phyloP scores from a whole-genome alignment of 2,329 filamentous ascomycete genomes.

The Mariannaea sp. region DNA sequence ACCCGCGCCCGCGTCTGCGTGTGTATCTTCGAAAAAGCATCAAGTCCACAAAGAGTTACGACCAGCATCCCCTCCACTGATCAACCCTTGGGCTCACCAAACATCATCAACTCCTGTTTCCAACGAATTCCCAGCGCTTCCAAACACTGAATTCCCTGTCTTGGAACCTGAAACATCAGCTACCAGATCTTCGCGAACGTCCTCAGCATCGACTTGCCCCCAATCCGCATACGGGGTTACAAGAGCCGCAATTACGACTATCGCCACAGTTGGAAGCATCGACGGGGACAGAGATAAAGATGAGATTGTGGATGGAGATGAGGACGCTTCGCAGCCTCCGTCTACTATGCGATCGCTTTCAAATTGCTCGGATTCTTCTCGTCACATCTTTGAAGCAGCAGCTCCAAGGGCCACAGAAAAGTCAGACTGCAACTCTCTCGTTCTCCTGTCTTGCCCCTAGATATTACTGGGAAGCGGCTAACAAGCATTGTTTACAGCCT shows the following conservation, averaged over 20 bases:
- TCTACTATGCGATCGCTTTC: slow-evolving; percentile 22
- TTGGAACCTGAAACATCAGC: slow-evolving; percentile 14
- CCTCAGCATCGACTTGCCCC: slow-evolving; percentile 20
- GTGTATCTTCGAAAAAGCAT: slow-evolving; percentile 16
- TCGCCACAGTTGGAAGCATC: no score
- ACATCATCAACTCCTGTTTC: slow-evolving; percentile 1
- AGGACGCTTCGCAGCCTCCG: slow-evolving; percentile 8
- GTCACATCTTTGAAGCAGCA: slow-evolving; percentile 36
- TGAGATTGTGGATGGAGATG: no score
- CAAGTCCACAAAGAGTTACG: slow-evolving; percentile 28
- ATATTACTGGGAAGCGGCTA: slow-evolving; percentile 13
- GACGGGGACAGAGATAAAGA: no score
- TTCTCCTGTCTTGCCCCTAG: neutral
- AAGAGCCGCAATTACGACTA: no score
- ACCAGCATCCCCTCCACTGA: slow-evolving; percentile 42
- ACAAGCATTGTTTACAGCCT: slow-evolving; percentile 35
- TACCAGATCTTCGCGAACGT: slow-evolving; percentile 20
- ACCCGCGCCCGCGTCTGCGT: slow-evolving; percentile 2
- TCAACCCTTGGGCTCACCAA: slow-evolving; percentile 40
- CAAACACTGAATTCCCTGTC: slow-evolving; percentile 14
- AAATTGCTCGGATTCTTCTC: slow-evolving; percentile 31
- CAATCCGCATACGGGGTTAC: no score
- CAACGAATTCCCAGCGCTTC: slow-evolving; percentile 32
- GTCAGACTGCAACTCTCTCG: slow-evolving; percentile 14
- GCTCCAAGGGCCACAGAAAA: slow-evolving; percentile 37